Evolutionary conservation across 1,284 basidiomycete genomes (phyloP).

Genomic region (Cutaneotrichosporon cutaneum): DNA sequence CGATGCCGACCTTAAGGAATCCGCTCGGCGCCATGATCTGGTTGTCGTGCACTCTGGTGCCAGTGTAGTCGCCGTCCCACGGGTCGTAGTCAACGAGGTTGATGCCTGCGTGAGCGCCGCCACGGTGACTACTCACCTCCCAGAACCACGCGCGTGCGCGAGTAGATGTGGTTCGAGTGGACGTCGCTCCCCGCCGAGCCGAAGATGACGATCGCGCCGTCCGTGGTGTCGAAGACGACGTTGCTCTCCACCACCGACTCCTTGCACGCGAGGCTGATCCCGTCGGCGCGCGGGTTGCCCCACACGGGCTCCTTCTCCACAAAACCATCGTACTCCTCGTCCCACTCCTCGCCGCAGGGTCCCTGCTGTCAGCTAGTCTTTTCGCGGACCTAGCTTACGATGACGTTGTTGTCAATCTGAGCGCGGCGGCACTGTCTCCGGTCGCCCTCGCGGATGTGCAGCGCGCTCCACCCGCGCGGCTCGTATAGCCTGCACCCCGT

Average conservation of each 20-base stretch:
- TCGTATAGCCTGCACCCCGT: constrained; percentile 50
- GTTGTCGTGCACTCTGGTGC: constrained; percentile 49
- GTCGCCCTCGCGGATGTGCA: constrained; percentile 54
- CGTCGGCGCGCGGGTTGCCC: constrained; percentile 52
- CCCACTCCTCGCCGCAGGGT: constrained; percentile 54
- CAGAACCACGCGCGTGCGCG: constrained; percentile 48
- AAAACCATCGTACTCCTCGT: constrained; percentile 52
- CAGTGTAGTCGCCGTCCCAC: constrained; percentile 51
- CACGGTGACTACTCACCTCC: constrained; percentile 35
- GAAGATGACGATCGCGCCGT: constrained; percentile 54
- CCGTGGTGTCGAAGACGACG: constrained; percentile 53
- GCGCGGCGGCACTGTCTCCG: constrained; percentile 45
- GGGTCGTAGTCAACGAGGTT: constrained; percentile 55
- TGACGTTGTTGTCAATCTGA: constrained; percentile 46
- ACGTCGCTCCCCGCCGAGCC: constrained; percentile 49
- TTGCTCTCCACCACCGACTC: constrained; percentile 51
- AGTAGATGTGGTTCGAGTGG: constrained; percentile 46
- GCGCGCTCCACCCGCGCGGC: constrained; percentile 53
- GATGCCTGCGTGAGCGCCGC: constrained; percentile 33
- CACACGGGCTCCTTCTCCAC: constrained; percentile 39
- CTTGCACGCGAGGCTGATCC: constrained; percentile 54
- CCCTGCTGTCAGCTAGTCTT: constrained; percentile 34
- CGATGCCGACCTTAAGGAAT: constrained; percentile 52
- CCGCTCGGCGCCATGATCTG: constrained; percentile 46
- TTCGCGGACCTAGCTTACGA: constrained; percentile 40